Conservation (phyloP, 148 eudicot genomes). For the Spergularia bocconei region DNA sequence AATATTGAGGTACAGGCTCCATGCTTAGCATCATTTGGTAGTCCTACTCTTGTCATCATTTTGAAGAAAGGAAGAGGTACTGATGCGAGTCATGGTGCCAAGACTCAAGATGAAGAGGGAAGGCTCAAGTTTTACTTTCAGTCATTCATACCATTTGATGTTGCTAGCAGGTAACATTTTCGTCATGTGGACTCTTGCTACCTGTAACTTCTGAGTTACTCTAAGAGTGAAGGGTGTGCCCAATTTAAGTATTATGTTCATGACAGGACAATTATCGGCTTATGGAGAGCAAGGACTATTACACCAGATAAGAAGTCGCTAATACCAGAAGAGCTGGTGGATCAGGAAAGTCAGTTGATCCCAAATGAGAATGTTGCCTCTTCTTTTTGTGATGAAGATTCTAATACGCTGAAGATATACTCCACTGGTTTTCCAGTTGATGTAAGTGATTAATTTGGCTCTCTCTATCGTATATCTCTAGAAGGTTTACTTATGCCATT, state of each 20-base stretch:
- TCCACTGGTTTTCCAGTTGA: constrained; percentile 57
- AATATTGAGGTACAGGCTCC: constrained; percentile 74
- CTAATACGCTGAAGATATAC: constrained; percentile 49
- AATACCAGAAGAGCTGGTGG: constrained; percentile 51
- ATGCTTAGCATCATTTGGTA: constrained; percentile 63
- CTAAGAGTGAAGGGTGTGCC: background rate
- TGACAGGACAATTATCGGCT: constrained; percentile 73
- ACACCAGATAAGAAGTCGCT: constrained; percentile 58
- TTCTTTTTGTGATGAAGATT: constrained; percentile 44
- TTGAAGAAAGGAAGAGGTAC: constrained; percentile 70
- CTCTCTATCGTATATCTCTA: background rate
- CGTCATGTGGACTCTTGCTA: background rate
- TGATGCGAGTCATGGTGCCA: constrained; percentile 80
- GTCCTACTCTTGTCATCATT: constrained; percentile 66
- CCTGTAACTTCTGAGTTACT: background rate
- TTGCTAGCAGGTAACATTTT: constrained; percentile 60
- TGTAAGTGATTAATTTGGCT: constrained; percentile 45
- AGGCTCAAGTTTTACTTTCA: constrained; percentile 77
- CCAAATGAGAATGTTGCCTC: constrained; percentile 35
- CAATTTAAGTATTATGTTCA: background rate
- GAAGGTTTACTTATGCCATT: background rate
- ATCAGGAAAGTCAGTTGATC: constrained; percentile 44
- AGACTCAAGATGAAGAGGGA: constrained; percentile 67
- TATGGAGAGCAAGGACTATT: constrained; percentile 73
- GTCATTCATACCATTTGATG: constrained; percentile 69